Evolutionary conservation across 148 eudicot genomes (phyloP).

Genomic region (Diospyros lotus): DNA sequence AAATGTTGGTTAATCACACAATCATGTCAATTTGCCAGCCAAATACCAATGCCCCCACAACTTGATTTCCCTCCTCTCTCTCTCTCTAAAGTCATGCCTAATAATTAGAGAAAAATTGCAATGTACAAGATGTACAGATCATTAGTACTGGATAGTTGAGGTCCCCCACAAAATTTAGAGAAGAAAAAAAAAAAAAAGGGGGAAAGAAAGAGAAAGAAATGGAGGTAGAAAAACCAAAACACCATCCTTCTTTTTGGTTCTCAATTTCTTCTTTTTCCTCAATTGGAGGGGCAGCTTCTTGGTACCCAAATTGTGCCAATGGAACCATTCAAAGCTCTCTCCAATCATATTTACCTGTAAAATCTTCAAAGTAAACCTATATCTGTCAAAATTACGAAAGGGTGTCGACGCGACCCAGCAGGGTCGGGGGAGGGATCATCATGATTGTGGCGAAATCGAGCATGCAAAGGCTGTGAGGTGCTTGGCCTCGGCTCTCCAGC

Average conservation of each 20-base stretch:
- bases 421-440: background rate
- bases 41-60: conserved; percentile 18
- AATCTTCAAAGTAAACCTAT: background rate
- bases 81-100: conserved; percentile 34
- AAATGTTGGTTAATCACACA: conserved; percentile 20
- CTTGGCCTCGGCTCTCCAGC: conserved; percentile 39
- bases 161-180: conserved; percentile 18
- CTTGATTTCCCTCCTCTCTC: background rate
- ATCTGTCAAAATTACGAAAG: background rate
- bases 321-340: conserved; percentile 24
- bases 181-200: background rate
- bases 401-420: too few relatives aligned
- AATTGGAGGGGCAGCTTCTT: conserved; percentile 25
- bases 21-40: conserved; percentile 14
- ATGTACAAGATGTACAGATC: conserved; percentile 38
- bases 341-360: background rate
- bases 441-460: conserved; percentile 8
- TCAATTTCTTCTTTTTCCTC: conserved; percentile 17
- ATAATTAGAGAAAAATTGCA: conserved; percentile 27
- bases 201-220: background rate
- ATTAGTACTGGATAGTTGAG: conserved; percentile 18
- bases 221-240: too few relatives aligned
- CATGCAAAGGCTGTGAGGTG: conserved; percentile 20
- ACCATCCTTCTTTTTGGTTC: background rate
- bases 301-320: conserved; percentile 12